These are phyloP conservation scores for Tilletia indica DNA, from an alignment of 1,284 basidiomycete genomes.

Conservation along the genomic window DNA sequence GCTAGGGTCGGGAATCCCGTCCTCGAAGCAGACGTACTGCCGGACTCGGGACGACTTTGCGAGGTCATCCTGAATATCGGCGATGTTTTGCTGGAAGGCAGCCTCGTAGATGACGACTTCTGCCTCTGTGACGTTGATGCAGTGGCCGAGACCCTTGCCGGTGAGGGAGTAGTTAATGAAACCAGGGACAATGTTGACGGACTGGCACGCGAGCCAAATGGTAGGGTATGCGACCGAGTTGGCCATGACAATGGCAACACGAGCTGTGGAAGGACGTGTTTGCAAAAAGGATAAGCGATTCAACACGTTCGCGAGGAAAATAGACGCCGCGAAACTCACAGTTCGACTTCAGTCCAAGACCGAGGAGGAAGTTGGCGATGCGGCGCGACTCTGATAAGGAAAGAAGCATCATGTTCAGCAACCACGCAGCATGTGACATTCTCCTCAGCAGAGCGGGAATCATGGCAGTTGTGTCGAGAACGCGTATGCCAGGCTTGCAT, in stretches of 20 bases:
- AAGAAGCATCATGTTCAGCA: background rate
- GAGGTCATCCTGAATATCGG: slow-evolving; percentile 40
- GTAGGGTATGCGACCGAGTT: slow-evolving; percentile 44
- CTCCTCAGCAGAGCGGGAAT: too few relatives aligned
- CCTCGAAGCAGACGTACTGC: slow-evolving; percentile 46
- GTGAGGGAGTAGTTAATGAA: slow-evolving; percentile 56
- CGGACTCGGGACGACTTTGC: slow-evolving; percentile 21
- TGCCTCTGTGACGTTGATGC: slow-evolving; percentile 47
- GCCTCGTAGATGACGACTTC: slow-evolving; percentile 52
- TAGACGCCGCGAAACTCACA: slow-evolving; percentile 22
- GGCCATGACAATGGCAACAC: slow-evolving; percentile 47
- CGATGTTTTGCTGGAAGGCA: slow-evolving; percentile 38
- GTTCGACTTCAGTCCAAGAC: slow-evolving; percentile 37
- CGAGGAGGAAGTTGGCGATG: slow-evolving; percentile 44
- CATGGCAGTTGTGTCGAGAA: too few relatives aligned
- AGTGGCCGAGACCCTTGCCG: slow-evolving; percentile 49
- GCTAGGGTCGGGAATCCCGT: slow-evolving; percentile 32
- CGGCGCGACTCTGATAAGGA: slow-evolving; percentile 26
- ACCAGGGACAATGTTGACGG: slow-evolving; percentile 48
- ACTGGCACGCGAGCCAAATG: slow-evolving; percentile 49
- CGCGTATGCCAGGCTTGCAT: too few relatives aligned
- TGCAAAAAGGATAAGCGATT: background rate
- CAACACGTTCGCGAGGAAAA: background rate
- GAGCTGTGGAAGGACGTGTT: slow-evolving; percentile 26
- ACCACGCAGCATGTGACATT: too few relatives aligned